Evolutionary conservation across 2,329 filamentous ascomycete genomes (phyloP).

Genomic region (Bimuria novae-zelandiae): DNA sequence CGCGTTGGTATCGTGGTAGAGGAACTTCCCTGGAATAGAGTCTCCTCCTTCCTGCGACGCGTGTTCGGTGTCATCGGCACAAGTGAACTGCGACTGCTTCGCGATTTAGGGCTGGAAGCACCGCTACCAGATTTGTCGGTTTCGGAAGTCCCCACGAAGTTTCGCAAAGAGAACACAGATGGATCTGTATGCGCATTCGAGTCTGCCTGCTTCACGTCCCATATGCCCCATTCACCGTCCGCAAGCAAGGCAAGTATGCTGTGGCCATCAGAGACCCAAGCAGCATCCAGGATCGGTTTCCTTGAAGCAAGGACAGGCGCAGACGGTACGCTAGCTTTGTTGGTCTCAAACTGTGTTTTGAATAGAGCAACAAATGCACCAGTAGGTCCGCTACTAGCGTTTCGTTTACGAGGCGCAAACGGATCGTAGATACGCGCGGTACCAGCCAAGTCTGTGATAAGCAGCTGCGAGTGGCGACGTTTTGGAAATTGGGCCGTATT

Average conservation of each 20-base stretch:
- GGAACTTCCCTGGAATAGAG: constrained; percentile 50
- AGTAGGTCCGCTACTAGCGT: constrained; percentile 15
- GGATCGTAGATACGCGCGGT: constrained; percentile 63
- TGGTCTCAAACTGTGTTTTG: constrained; percentile 36
- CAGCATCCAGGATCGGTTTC: constrained; percentile 55
- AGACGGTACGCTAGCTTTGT: constrained; percentile 28
- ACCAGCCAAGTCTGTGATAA: constrained; percentile 60
- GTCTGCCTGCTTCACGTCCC: constrained; percentile 49
- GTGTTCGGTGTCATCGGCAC: constrained; percentile 59
- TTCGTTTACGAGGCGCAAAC: constrained; percentile 46
- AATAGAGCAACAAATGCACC: constrained; percentile 41
- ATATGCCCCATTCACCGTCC: constrained; percentile 60
- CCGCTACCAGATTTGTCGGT: constrained; percentile 24
- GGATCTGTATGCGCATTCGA: constrained; percentile 36
- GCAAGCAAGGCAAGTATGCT: constrained; percentile 53
- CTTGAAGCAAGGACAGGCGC: constrained; percentile 44
- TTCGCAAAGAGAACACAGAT: constrained; percentile 33
- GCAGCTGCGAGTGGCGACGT: constrained; percentile 57
- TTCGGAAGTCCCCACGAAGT: constrained; percentile 37
- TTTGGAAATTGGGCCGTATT: constrained; percentile 59
- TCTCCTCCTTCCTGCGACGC: constrained; percentile 51
- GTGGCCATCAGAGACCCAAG: constrained; percentile 53
- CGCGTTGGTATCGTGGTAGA: constrained; percentile 37
- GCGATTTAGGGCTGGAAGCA: constrained; percentile 36
- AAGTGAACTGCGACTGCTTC: constrained; percentile 43